phyloP scores from a whole-genome alignment of 169 alveolate genomes.

The Neospora caninum region DNA sequence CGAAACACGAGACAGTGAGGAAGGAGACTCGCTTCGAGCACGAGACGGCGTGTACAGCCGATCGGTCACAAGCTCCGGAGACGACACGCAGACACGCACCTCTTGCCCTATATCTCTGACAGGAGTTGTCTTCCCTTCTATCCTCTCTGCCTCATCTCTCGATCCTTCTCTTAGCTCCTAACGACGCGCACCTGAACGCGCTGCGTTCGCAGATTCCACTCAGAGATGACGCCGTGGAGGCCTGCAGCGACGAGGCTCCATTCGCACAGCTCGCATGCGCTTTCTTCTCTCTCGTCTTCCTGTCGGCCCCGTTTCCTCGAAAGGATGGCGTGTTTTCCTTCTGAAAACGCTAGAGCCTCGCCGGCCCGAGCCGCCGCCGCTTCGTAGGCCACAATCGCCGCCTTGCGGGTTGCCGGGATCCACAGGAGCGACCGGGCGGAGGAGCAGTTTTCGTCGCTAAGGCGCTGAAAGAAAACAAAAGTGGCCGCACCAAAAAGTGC shows the following conservation, averaged over 20 bases:
- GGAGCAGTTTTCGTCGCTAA: constrained; percentile 46
- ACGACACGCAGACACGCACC: no score
- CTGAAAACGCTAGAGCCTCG: not conserved
- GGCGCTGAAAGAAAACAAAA: constrained; percentile 59
- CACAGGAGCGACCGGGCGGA: constrained; percentile 59
- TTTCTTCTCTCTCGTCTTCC: not conserved
- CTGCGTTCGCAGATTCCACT: constrained; percentile 61
- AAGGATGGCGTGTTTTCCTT: not conserved
- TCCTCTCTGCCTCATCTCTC: no score
- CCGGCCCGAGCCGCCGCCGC: not conserved
- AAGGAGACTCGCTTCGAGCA: not conserved
- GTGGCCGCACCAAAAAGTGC: no score
- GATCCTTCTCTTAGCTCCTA: no score
- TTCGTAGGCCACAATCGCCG: constrained; percentile 16
- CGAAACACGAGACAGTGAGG: not conserved
- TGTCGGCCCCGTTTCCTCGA: not conserved
- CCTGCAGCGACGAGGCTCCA: constrained; percentile 64
- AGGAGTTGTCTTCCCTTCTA: no score
- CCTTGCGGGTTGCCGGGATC: constrained; percentile 52
- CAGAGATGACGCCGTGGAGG: constrained; percentile 59
- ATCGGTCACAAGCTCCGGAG: not conserved
- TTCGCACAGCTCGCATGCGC: constrained; percentile 33
- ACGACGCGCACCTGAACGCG: constrained; percentile 30
- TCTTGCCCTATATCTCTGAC: no score
- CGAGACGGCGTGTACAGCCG: constrained; percentile 1